These are phyloP conservation scores for Aspergillus cristatus DNA, from an alignment of 495 filamentous ascomycete genomes.

Conservation along the genomic window DNA sequence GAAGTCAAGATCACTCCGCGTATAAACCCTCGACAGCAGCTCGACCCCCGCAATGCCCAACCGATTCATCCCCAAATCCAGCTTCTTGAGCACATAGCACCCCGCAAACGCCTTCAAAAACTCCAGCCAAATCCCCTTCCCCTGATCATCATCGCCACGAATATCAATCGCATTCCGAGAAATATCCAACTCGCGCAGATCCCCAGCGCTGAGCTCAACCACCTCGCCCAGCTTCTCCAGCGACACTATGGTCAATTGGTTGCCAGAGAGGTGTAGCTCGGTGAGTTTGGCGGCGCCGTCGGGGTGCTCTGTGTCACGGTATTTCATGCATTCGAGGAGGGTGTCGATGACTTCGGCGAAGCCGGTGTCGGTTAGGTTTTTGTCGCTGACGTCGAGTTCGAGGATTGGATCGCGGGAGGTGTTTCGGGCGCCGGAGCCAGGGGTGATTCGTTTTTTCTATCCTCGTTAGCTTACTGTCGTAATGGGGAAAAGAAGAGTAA, in stretches of 20 bases:
- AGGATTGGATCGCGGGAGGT: conserved; percentile 28
- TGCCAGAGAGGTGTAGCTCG: conserved; percentile 36
- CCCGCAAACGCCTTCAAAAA: conserved; percentile 35
- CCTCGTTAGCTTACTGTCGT: not conserved
- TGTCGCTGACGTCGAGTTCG: conserved; percentile 39
- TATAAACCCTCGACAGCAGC: conserved; percentile 32
- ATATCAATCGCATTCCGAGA: conserved; percentile 36
- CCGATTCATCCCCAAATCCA: conserved; percentile 37
- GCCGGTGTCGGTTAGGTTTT: conserved; percentile 34
- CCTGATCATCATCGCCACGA: conserved; percentile 12
- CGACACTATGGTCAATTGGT: conserved; percentile 27
- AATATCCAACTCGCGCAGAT: conserved; percentile 39
- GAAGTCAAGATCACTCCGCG: conserved; percentile 27
- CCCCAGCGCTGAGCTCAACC: conserved; percentile 24
- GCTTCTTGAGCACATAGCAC: conserved; percentile 33
- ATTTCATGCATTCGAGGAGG: conserved; percentile 26
- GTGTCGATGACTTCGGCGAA: conserved; percentile 30
- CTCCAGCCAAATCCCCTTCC: conserved; percentile 26
- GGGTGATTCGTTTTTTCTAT: conserved; percentile 32
- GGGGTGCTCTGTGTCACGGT: conserved; percentile 17
- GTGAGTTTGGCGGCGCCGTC: conserved; percentile 29
- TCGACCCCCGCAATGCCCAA: conserved; percentile 34
- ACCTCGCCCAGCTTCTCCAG: conserved; percentile 30
- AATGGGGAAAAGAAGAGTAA: not conserved
- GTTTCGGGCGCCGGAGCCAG: conserved; percentile 21